Conservation (phyloP, 2,329 filamentous ascomycete species). For the Coniosporium tulheliwenetii region DNA sequence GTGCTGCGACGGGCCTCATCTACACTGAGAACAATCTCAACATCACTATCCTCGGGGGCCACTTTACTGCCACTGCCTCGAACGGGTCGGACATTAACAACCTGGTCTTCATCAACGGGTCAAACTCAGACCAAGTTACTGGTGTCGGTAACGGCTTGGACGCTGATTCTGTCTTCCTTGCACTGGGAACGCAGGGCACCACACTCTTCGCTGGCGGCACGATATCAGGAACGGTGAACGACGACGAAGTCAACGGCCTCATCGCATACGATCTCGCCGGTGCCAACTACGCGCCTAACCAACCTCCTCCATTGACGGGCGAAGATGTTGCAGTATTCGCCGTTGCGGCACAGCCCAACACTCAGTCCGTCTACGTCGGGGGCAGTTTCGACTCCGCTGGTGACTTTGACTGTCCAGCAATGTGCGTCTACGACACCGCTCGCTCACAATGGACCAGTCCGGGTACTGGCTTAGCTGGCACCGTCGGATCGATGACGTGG, state of each 20-base stretch:
- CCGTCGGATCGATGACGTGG: conserved; percentile 63
- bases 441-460: conserved; percentile 66
- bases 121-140: conserved; percentile 47
- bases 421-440: conserved; percentile 64
- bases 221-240: conserved; percentile 54
- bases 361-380: conserved; percentile 66
- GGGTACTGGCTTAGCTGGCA: conserved; percentile 55
- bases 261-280: conserved; percentile 62
- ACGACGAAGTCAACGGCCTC: conserved; percentile 52
- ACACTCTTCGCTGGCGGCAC: conserved; percentile 71
- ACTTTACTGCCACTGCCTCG: conserved; percentile 57
- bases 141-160: conserved; percentile 55
- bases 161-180: conserved; percentile 56
- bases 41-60: conserved; percentile 75
- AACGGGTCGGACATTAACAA: conserved; percentile 64
- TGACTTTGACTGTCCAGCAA: conserved; percentile 61
- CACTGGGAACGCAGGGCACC: conserved; percentile 51
- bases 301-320: conserved; percentile 63
- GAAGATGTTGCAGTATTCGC: conserved; percentile 56
- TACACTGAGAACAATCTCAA: conserved; percentile 57
- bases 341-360: conserved; percentile 56
- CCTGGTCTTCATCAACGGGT: conserved; percentile 65
- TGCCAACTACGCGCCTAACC: conserved; percentile 44
- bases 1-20: conserved; percentile 66
- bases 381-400: conserved; percentile 76